These are phyloP conservation scores for Sistotremastrum niveocremeum DNA, from an alignment of 768 basidiomycete species.

Conservation along the genomic window DNA sequence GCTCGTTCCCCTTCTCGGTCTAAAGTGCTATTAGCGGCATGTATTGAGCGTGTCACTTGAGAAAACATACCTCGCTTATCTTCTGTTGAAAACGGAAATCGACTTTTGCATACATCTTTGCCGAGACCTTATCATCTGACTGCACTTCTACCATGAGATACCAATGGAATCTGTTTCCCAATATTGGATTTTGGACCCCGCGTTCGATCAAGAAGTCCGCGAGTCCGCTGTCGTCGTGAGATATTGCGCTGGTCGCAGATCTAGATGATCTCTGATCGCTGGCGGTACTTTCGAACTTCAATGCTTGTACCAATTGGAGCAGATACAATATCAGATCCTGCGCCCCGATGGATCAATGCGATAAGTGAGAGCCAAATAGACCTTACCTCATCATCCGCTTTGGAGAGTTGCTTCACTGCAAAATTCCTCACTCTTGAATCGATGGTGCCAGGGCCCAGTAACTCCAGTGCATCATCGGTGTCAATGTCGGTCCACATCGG, in stretches of 20 bases:
- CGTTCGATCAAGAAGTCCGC: slow-evolving; percentile 84
- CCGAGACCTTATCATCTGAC: slow-evolving; percentile 69
- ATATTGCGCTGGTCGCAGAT: slow-evolving; percentile 57
- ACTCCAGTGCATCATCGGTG: slow-evolving; percentile 89
- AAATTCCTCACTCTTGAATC: slow-evolving; percentile 89
- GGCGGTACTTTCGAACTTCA: slow-evolving; percentile 85
- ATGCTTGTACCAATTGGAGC: slow-evolving; percentile 90
- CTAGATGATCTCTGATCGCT: slow-evolving; percentile 67
- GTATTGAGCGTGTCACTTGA: background rate
- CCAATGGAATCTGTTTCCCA: slow-evolving; percentile 93
- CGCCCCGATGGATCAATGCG: background rate
- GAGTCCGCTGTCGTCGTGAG: slow-evolving; percentile 84
- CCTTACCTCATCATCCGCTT: slow-evolving; percentile 89
- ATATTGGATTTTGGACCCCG: slow-evolving; percentile 66
- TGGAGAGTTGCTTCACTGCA: slow-evolving; percentile 79
- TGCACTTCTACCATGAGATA: slow-evolving; percentile 96
- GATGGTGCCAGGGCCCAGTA: slow-evolving; percentile 80
- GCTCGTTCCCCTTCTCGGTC: slow-evolving; percentile 65
- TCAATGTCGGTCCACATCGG: slow-evolving; percentile 97
- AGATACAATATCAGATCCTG: slow-evolving; percentile 90
- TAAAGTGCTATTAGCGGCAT: slow-evolving; percentile 12
- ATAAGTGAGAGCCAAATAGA: background rate
- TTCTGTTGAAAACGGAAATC: slow-evolving; percentile 84
- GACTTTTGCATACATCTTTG: slow-evolving; percentile 88
- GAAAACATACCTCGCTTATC: slow-evolving; percentile 57